These are phyloP conservation scores for Diospyros lotus DNA, from an alignment of 148 eudicot species.

Conservation along the genomic window DNA sequence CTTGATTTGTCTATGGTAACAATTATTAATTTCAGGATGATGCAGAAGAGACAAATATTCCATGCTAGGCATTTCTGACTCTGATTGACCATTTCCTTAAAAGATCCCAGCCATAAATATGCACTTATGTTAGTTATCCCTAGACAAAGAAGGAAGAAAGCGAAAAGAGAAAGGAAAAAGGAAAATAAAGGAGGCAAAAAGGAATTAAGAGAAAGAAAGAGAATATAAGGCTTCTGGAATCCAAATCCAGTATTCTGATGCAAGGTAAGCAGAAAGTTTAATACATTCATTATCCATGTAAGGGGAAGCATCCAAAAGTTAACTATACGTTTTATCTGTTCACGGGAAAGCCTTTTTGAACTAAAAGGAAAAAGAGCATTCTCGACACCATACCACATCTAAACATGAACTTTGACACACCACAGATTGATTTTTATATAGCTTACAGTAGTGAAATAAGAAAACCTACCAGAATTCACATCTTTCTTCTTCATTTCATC, in stretches of 20 bases:
- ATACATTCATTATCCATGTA: background rate
- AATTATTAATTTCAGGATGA: too few species aligned
- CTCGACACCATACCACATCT: background rate
- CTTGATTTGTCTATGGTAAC: background rate
- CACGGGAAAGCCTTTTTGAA: background rate
- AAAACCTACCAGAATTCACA: conserved; percentile 61
- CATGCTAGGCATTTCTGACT: background rate
- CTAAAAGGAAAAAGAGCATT: background rate
- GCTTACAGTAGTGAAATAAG: background rate
- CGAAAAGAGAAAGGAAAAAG: background rate
- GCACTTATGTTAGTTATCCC: background rate
- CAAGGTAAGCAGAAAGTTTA: background rate
- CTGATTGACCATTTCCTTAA: background rate
- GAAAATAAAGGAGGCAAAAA: background rate
- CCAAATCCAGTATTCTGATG: background rate
- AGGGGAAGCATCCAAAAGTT: too few species aligned
- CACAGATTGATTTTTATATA: background rate
- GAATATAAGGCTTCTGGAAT: background rate
- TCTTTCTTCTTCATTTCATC: conserved; percentile 54
- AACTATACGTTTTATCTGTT: too few species aligned
- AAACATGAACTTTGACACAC: background rate
- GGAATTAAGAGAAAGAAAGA: background rate
- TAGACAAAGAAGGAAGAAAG: background rate
- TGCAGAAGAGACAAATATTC: too few species aligned
- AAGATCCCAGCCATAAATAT: background rate